Evolutionary conservation across 1,139 yeast genomes (phyloP).

Genomic region (Nakaseomyces bracarensis): DNA sequence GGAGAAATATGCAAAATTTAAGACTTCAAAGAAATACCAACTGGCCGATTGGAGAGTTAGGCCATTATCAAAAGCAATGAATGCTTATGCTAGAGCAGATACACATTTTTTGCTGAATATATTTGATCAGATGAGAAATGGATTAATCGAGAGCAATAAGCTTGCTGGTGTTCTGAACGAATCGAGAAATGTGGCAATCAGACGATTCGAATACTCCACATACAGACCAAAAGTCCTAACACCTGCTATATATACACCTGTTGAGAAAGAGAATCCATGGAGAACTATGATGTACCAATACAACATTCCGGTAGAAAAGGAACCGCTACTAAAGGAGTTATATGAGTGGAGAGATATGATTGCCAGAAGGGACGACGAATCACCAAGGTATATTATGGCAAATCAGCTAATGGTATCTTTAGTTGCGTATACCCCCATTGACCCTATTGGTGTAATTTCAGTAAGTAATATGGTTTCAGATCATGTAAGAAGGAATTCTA

Average conservation of each 20-base stretch:
- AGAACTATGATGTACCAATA: slow-evolving; percentile 52
- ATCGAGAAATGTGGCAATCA: slow-evolving; percentile 71
- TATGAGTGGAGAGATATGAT: slow-evolving; percentile 75
- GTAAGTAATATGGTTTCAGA: slow-evolving; percentile 46
- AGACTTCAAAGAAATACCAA: slow-evolving; percentile 90
- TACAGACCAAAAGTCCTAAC: slow-evolving; percentile 44
- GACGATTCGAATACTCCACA: slow-evolving; percentile 70
- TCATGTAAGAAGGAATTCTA: slow-evolving; percentile 49
- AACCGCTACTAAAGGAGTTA: slow-evolving; percentile 50
- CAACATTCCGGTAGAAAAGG: slow-evolving; percentile 50
- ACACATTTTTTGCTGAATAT: slow-evolving; percentile 84
- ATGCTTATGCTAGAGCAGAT: slow-evolving; percentile 86
- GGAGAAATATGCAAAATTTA: slow-evolving; percentile 72
- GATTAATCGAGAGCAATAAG: slow-evolving; percentile 45
- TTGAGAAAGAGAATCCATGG: slow-evolving; percentile 51
- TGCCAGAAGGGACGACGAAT: slow-evolving; percentile 77
- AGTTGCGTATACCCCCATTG: slow-evolving; percentile 50
- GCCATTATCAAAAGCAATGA: slow-evolving; percentile 72
- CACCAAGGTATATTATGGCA: slow-evolving; percentile 74
- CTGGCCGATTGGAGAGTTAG: slow-evolving; percentile 95
- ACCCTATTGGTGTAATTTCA: slow-evolving; percentile 47
- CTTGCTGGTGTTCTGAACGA: slow-evolving; percentile 59
- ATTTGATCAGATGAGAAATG: slow-evolving; percentile 64
- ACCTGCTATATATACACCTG: slow-evolving; percentile 40
- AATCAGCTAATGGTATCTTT: slow-evolving; percentile 66